Percentiles rank a stretch among this genome's conserved stretches.
These are phyloP conservation scores for Aureobasidium sp. DNA, from an alignment of 2,329 filamentous ascomycete genomes.

Conservation along the genomic window DNA sequence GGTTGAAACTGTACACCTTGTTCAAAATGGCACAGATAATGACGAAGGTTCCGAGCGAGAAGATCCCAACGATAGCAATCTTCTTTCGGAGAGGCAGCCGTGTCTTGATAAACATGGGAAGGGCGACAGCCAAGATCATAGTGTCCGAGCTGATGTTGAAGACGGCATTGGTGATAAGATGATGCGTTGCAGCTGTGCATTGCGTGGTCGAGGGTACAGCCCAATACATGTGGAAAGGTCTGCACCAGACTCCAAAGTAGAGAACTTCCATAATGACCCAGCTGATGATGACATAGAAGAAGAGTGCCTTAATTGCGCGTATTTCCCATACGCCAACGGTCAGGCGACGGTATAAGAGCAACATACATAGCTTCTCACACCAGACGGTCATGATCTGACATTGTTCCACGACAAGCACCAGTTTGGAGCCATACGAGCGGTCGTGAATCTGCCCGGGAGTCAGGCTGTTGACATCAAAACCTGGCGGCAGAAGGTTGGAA, in stretches of 20 bases:
- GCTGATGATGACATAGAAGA: conserved; percentile 26
- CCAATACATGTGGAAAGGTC: conserved; percentile 31
- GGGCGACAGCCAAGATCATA: conserved; percentile 35
- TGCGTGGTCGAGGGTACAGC: conserved; percentile 26
- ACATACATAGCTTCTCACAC: conserved; percentile 29
- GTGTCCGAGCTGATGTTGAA: conserved; percentile 40
- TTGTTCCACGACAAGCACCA: conserved; percentile 32
- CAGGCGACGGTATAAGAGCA: conserved; percentile 31
- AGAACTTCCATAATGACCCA: conserved; percentile 33
- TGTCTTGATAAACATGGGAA: conserved; percentile 38
- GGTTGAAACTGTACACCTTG: conserved; percentile 41
- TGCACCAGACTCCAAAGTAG: conserved; percentile 33
- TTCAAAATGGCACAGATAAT: conserved; percentile 52
- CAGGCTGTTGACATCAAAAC: conserved; percentile 36
- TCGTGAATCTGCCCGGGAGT: conserved; percentile 20
- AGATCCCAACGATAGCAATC: conserved; percentile 45
- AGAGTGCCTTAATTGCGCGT: conserved; percentile 25
- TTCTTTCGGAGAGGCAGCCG: conserved; percentile 41
- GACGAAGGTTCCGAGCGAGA: conserved; percentile 48
- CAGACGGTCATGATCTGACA: conserved; percentile 30
- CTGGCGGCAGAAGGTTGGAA: conserved; percentile 37
- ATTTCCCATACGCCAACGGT: conserved; percentile 29
- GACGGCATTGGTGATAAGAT: conserved; percentile 30
- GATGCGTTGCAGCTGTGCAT: conserved; percentile 31
- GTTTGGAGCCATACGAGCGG: conserved; percentile 28